A percentile compares a stretch with the other conserved stretches of the same genome.
These are phyloP conservation scores for Komagataella mondaviorum DNA, from an alignment of 805 yeast species.

Conservation along the genomic window DNA sequence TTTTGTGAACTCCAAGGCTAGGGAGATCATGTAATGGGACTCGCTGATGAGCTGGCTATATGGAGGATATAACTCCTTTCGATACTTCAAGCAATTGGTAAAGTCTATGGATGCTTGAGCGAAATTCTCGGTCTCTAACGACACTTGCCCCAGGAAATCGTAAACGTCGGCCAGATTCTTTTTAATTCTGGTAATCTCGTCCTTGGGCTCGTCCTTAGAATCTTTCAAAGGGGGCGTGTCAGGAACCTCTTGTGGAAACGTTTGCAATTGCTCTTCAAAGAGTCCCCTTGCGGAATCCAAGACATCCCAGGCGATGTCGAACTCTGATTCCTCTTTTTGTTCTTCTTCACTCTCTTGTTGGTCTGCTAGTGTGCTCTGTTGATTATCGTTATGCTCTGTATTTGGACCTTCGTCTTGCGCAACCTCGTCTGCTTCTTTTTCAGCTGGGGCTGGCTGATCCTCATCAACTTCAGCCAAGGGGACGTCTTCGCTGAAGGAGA, in stretches of 20 bases:
- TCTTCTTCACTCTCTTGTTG: constrained; percentile 13
- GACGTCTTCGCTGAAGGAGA: constrained; percentile 23
- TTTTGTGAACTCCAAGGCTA: constrained; percentile 63
- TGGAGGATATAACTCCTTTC: constrained; percentile 36
- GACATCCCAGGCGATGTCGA: constrained; percentile 82
- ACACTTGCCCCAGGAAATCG: constrained; percentile 78
- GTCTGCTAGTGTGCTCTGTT: constrained; percentile 10
- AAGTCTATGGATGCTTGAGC: constrained; percentile 66
- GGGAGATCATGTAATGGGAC: constrained; percentile 66
- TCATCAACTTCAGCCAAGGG: constrained; percentile 22
- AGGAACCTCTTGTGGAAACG: constrained; percentile 3
- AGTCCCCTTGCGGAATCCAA: constrained; percentile 66
- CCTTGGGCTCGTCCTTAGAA: constrained; percentile 10
- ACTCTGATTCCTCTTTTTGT: constrained; percentile 49
- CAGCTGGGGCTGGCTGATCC: constrained; percentile 17
- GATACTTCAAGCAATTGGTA: constrained; percentile 37
- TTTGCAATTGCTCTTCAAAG: constrained; percentile 31
- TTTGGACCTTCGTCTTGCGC: constrained; percentile 9
- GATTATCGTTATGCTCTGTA: constrained; percentile 14
- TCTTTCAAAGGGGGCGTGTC: constrained; percentile 8
- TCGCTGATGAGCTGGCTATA: constrained; percentile 54
- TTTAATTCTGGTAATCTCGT: constrained; percentile 22
- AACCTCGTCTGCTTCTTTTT: constrained; percentile 11
- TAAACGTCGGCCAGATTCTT: constrained; percentile 59
- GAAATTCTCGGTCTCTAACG: constrained; percentile 83